Evolutionary conservation across 2,329 filamentous ascomycete genomes (phyloP), one percentile per base, ranked within the genome.

Genomic region (Fusarium buxicola): DNA sequence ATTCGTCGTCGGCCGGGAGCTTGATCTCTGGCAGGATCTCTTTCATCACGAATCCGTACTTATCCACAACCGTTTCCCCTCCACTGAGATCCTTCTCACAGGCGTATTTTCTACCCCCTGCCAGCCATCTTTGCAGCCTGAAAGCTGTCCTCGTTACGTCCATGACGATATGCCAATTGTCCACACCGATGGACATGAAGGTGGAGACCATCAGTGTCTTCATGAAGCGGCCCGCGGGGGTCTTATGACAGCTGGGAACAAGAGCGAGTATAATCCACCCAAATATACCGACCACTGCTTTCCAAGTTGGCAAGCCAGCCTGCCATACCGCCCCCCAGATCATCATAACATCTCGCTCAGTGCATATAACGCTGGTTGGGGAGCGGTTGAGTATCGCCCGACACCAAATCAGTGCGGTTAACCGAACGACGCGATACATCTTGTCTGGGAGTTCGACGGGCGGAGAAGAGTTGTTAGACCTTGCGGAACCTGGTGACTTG

Each of bases 321-420:
- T 77, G 74, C 82, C 82, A 84, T 10, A 79, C 73, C 3, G 76
- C 76, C 12, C 72, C 73, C 82, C 82, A 86, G 6, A 85, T 75
- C 38, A 69, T 66, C 9, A 74, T 52, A 54, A 82, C 79, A 38
- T 82, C 79, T 8, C 66, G 58, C 4, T 73, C 58, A 4, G 72
- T 73, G 50, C 82, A 80, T 1, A 79, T 70, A 7, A 65, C 55
- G 48, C 77, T 77, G 12, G 83, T 80, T 0, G 82, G 79, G 3
- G 66, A 72, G 4, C 80, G 78, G 9, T 69, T 58, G 27, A 77
- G 69, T 36, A 85, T 80, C 3, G 82, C 80, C 4, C 75, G 74
- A 53, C 77, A 78, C 72, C 84, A 85, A 21, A 85, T 70, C 7
- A 82, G 70, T 0, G 82, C 81, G 1, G 80, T 76, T 40, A 76